Base-by-base conservation (phyloP, 2,329 filamentous ascomycete genomes). In the Xylariaceae sp. region DNA sequence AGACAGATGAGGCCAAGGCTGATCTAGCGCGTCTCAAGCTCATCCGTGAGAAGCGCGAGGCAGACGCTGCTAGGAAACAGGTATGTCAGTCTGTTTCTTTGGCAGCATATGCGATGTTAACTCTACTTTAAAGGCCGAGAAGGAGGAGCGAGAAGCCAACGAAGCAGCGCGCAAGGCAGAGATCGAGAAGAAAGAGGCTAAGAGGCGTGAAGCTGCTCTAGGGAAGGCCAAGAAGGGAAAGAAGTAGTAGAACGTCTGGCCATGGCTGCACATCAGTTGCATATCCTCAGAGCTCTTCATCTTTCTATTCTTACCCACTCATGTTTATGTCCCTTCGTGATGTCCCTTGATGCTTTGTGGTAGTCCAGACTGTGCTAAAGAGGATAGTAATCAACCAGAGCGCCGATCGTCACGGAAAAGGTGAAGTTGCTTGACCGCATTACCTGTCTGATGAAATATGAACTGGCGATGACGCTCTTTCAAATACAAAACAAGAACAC, bases 1-100 rank as follows among this genome's bases (percentile, higher is more conserved):
- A 97, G 81, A 97, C 93, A 34, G 93, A 98, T 47, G 87, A 96
- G 74, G 90, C 91, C 36, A 85, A 88, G 63, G 84, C 87, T 4
- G 93, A 98, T 66, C 61, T 97, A 53, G 91, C 89, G 44, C 79
- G 93, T 42, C 69, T 98, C 58, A 81, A 74, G 64, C 62, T 91
- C 45, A 89, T 98, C 52, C 81, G 83, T 36, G 88, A 95, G 74
- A 85, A 89, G 70, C 80, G 93, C 49, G 90, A 87, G 57, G 83
- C 84, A 16, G 91, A 95, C 59, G 81, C 87, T 39, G 86, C 83
- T 22, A 74, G 89, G 56, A 90, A 91, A 74, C 79, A 87, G 71
- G 91, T 79, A 79, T 74, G 74, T 65, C 13, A 34, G n/a, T 19
- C 28, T 11, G 9, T 30, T 15, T 9, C n/a, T 31, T n/a, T 11